Evolutionary conservation across 768 basidiomycete species (phyloP).

Genomic region (Cyathus striatus): DNA sequence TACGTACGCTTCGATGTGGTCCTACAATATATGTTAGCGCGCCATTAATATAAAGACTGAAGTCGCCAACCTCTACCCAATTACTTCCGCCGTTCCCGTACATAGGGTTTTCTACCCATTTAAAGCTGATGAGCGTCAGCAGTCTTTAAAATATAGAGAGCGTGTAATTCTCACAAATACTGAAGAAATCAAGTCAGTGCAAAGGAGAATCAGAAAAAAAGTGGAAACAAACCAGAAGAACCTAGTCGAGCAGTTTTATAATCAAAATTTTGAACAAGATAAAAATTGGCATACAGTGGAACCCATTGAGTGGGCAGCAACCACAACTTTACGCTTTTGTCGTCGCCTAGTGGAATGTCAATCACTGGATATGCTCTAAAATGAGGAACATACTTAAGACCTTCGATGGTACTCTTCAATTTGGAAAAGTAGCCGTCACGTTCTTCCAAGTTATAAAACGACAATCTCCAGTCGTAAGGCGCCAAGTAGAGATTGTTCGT

Average conservation of each 20-base stretch:
- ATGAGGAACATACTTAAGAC: constrained; percentile 50
- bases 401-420: constrained; percentile 78
- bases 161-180: constrained; percentile 73
- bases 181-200: constrained; percentile 21
- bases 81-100: constrained; percentile 77
- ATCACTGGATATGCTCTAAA: neutral
- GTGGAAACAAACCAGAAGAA: constrained; percentile 40
- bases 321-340: constrained; percentile 72
- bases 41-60: constrained; percentile 1
- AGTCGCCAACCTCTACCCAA: constrained; percentile 80
- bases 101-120: constrained; percentile 91
- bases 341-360: constrained; percentile 39
- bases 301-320: constrained; percentile 87
- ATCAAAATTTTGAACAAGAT: neutral
- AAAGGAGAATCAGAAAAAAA: neutral
- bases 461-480: constrained; percentile 88
- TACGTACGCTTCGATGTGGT: constrained; percentile 82
- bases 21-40: constrained; percentile 28
- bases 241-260: constrained; percentile 19
- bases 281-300: constrained; percentile 47
- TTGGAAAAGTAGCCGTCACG: constrained; percentile 87
- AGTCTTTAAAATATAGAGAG: neutral
- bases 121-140: constrained; percentile 65
- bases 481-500: constrained; percentile 82
- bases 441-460: constrained; percentile 87